Conservation (phyloP, 73 alveolate genomes). For the Blepharisma japonicum region DNA sequence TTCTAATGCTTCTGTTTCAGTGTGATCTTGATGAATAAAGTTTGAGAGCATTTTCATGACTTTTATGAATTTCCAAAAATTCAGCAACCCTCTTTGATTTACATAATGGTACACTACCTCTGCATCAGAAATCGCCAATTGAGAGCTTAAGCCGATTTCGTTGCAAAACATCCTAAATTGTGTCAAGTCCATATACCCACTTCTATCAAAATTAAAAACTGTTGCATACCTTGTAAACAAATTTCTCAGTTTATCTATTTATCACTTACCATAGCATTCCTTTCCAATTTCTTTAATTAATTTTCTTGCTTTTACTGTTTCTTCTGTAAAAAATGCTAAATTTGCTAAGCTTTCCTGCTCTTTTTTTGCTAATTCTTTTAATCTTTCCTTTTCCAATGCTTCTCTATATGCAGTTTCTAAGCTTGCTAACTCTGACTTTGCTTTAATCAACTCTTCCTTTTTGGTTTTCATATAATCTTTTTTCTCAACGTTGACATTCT, state of each 20-base stretch:
- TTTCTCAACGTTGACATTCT: no score
- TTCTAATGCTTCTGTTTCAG: conserved; percentile 7
- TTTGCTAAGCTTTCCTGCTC: no score
- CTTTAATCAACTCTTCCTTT: conserved; percentile 10
- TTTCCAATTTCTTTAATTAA: conserved; percentile 19
- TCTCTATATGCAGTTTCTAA: conserved; percentile 16
- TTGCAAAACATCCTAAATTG: conserved; percentile 3
- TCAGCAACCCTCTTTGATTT: conserved; percentile 16
- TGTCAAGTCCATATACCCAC: conserved; percentile 22
- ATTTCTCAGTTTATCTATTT: background rate
- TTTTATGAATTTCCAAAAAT: conserved; percentile 21
- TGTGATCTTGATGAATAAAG: background rate
- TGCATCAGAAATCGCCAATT: background rate
- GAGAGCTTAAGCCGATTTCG: background rate
- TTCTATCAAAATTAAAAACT: conserved; percentile 1
- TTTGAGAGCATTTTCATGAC: conserved; percentile 10
- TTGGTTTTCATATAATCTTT: background rate
- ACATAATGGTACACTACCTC: conserved; percentile 11
- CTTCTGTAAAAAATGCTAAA: background rate
- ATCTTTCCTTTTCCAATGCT: background rate
- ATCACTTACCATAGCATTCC: conserved; percentile 4
- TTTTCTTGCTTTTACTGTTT: conserved; percentile 2
- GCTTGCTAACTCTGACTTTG: conserved; percentile 4
- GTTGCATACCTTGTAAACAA: conserved; percentile 28
- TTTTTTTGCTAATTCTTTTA: no score